Base-by-base conservation (phyloP, 805 yeast genomes). In the Metschnikowia bowlesiae region DNA sequence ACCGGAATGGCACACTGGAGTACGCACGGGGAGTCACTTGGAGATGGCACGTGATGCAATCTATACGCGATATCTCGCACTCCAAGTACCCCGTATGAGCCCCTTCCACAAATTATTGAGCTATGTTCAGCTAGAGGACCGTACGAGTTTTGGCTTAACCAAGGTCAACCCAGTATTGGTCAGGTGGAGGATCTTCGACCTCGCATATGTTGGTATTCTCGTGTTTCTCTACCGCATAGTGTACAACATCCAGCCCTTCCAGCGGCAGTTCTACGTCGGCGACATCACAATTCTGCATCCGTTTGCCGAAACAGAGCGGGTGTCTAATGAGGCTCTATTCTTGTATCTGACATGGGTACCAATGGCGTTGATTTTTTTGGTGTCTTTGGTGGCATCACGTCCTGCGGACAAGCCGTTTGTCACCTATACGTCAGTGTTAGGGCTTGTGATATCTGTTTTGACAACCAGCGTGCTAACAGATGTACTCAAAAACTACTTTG, bases 241-340 rank as follows among this genome's bases (percentile, higher is more conserved):
- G 18, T 58, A 61, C 52, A 39, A 54, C 44, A 37, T 71, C 13
- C 51, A 60, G 42, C 97, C 97, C 1, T 87, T 86, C 63, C 81
- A 88, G 63, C 76, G 96, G 60, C 89, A 85, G 60, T 92, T 92
- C 63, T 78, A 73, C 46, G 68, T 91, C 48, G 82, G 83, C 62
- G 97, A 92, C 69, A 64, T 83, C 39, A 79, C 92, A 0, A 80
- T 92, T 37, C 81, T 84, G 46, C 96, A 89, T 66, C 97, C 97
- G 1, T 83, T 79, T 64, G 86, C 96, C 0, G 81, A 79, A 44
- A 75, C 70, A 14, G 96, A 92, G 67, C 75, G 87, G 26, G 95
- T 92, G 2, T 73, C 84, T 8, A 80, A 70, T 37, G 54, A 66
- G n/a, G 65, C 71, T 58, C 74, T 89, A 50, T 68, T 85, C 13